These are phyloP conservation scores for Penicillium paxilli DNA, from an alignment of 495 filamentous ascomycete genomes.

Conservation along the genomic window DNA sequence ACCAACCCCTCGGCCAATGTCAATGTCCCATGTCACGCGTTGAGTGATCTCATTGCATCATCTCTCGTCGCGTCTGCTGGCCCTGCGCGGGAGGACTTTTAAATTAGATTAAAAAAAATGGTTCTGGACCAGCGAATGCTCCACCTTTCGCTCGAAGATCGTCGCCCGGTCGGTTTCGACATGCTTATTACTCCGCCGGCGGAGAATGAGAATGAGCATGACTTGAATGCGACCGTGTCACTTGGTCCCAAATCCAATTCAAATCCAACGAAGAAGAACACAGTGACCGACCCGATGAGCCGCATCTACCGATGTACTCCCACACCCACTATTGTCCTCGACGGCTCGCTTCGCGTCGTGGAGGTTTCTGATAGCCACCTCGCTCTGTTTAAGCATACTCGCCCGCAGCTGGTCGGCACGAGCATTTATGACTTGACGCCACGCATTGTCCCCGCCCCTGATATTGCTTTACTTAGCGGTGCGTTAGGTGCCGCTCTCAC, in stretches of 20 bases:
- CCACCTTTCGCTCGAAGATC: conserved; percentile 22
- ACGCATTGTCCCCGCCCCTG: conserved; percentile 31
- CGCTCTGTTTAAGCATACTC: conserved; percentile 30
- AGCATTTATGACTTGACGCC: conserved; percentile 45
- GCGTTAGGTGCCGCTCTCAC: conserved; percentile 47
- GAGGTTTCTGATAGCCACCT: conserved; percentile 53
- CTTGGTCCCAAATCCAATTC: not conserved
- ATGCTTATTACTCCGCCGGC: conserved; percentile 25
- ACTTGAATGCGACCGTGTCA: conserved; percentile 7
- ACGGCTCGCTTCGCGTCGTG: conserved; percentile 44
- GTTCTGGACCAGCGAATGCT: conserved; percentile 27
- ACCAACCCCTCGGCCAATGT: too few species aligned
- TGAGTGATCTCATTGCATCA: not conserved
- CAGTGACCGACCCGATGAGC: conserved; percentile 14
- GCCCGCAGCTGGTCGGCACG: conserved; percentile 40
- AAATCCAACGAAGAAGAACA: not conserved
- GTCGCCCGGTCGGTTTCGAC: conserved; percentile 12
- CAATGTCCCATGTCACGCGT: not conserved
- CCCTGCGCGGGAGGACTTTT: conserved; percentile 9
- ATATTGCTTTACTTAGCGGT: conserved; percentile 38
- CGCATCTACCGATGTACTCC: conserved; percentile 52
- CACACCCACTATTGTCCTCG: conserved; percentile 49
- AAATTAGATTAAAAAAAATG: conserved; percentile 10
- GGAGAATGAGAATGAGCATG: conserved; percentile 23
- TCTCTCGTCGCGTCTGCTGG: conserved; percentile 1